phyloP scores from a whole-genome alignment of 768 basidiomycete genomes.

The Termitomyces sp. region DNA sequence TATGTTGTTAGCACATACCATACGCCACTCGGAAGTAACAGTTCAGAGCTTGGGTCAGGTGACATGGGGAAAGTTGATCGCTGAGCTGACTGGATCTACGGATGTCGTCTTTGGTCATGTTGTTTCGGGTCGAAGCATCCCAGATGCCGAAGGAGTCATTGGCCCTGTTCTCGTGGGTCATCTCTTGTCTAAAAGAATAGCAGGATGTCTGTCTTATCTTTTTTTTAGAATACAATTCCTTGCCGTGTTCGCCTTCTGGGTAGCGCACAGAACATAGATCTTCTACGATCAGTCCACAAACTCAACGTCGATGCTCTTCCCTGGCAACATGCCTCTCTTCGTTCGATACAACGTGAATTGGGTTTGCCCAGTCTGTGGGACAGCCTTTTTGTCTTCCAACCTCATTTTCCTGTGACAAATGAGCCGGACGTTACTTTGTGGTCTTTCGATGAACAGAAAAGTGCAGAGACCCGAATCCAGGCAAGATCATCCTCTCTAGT shows the following conservation, averaged over 20 bases:
- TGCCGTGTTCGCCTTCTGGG: constrained; percentile 30
- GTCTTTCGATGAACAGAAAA: constrained; percentile 16
- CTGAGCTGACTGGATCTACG: constrained; percentile 24
- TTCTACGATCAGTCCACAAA: constrained; percentile 32
- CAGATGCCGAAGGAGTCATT: constrained; percentile 36
- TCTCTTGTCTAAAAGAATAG: background rate
- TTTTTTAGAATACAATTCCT: constrained; percentile 38
- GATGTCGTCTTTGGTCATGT: constrained; percentile 45
- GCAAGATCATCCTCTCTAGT: constrained; percentile 10
- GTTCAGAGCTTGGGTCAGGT: constrained; percentile 30
- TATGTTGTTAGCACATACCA: constrained; percentile 10
- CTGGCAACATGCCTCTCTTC: constrained; percentile 43
- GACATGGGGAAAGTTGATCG: constrained; percentile 21
- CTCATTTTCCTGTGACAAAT: constrained; percentile 12
- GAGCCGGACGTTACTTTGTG: constrained; percentile 22
- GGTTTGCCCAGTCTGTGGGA: constrained; percentile 30
- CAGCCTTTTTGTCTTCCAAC: constrained; percentile 42
- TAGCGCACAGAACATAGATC: constrained; percentile 22
- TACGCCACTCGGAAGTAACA: constrained; percentile 23
- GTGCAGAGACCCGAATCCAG: constrained; percentile 21
- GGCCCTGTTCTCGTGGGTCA: constrained; percentile 42
- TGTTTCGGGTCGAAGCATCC: constrained; percentile 37
- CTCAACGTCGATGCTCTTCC: constrained; percentile 32
- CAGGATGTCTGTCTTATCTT: background rate
- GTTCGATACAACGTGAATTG: constrained; percentile 32